A percentile compares a stretch with the other conserved stretches of the same genome.
These are phyloP conservation scores for Acrocalymma vagum DNA, from an alignment of 2,329 filamentous ascomycete genomes.

Conservation along the genomic window DNA sequence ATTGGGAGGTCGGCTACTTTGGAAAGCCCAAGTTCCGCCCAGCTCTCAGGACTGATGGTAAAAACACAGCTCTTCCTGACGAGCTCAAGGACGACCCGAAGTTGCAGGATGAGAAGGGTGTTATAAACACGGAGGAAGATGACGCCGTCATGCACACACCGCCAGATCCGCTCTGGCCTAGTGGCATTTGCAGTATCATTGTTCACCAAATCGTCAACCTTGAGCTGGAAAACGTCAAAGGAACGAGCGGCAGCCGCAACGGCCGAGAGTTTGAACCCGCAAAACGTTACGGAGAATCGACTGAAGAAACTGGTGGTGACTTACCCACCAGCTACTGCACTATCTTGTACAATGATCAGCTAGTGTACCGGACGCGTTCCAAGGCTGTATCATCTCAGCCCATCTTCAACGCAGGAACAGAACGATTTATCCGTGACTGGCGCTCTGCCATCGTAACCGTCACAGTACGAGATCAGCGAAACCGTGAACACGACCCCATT, in stretches of 20 bases:
- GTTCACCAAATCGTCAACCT: constrained; percentile 96
- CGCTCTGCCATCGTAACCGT: constrained; percentile 85
- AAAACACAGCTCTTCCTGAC: constrained; percentile 78
- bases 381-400: constrained; percentile 95
- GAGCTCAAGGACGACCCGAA: constrained; percentile 77
- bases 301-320: constrained; percentile 80
- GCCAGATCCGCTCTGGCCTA: constrained; percentile 95
- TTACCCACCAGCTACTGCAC: constrained; percentile 95
- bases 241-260: constrained; percentile 80
- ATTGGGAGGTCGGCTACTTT: constrained; percentile 97
- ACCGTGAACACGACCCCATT: constrained; percentile 93
- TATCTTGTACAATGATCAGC: constrained; percentile 85
- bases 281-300: constrained; percentile 82
- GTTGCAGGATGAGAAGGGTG: constrained; percentile 88
- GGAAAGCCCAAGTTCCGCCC: constrained; percentile 87
- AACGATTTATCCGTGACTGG: constrained; percentile 94
- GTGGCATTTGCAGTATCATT: constrained; percentile 84
- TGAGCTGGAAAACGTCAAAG: constrained; percentile 89
- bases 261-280: constrained; percentile 90
- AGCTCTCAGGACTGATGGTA: constrained; percentile 85
- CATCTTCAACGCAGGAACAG: constrained; percentile 96
- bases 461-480: constrained; percentile 85
- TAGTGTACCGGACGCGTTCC: constrained; percentile 91
- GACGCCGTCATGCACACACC: constrained; percentile 90
- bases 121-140: constrained; percentile 75